Evolutionary conservation across 176 grass and related monocot genomes (phyloP).

Genomic region (Eragrostis nindensis): DNA sequence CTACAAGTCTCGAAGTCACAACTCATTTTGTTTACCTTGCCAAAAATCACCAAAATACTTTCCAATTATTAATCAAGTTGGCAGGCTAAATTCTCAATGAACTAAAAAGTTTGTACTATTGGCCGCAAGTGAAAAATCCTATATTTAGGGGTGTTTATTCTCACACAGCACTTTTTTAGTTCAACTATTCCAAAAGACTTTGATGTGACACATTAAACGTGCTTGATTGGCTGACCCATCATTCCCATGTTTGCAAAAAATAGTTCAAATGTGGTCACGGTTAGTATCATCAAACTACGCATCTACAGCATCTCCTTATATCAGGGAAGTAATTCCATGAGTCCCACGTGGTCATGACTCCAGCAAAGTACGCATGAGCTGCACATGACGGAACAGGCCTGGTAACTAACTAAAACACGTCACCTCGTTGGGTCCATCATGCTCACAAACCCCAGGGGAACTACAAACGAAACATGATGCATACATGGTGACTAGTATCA

Average conservation of each 20-base stretch:
- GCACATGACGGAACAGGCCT: constrained; percentile 24
- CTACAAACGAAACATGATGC: constrained; percentile 13
- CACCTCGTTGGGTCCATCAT: neutral
- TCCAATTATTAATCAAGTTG: neutral
- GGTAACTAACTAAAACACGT: constrained; percentile 36
- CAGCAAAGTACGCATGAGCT: constrained; percentile 38
- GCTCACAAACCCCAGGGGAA: constrained; percentile 23
- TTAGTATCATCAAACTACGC: constrained; percentile 1
- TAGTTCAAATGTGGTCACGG: neutral
- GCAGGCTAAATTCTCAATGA: neutral
- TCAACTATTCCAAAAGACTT: neutral
- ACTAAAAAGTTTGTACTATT: neutral
- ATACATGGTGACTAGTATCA: constrained; percentile 8
- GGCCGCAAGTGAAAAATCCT: neutral
- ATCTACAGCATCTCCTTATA: neutral
- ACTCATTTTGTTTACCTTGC: neutral
- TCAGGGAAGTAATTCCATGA: neutral
- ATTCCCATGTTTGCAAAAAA: constrained; percentile 6
- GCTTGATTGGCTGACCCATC: neutral
- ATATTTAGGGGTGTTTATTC: neutral
- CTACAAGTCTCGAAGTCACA: neutral
- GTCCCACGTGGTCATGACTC: neutral
- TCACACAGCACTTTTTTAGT: neutral
- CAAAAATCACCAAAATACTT: neutral
- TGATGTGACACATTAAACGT: neutral